Evolutionary conservation across 345 rosid genomes (phyloP).

Genomic region (Gossypium arboreum): DNA sequence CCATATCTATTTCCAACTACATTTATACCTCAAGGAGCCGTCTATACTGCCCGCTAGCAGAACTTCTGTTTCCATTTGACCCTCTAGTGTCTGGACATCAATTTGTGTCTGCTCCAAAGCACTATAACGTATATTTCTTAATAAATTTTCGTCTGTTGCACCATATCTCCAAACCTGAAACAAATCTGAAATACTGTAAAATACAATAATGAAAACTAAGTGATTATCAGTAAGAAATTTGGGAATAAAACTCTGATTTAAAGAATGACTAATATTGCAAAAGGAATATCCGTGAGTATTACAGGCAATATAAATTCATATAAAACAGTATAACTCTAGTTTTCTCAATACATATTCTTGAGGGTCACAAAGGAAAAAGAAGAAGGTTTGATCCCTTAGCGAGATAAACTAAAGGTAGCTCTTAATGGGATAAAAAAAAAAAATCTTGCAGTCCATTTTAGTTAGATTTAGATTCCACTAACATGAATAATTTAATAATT

Average conservation of each 20-base stretch:
- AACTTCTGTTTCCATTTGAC: constrained; percentile 38
- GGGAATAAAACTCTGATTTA: neutral
- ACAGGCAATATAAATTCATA: neutral
- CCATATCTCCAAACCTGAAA: constrained; percentile 62
- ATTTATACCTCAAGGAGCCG: constrained; percentile 59
- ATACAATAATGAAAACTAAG: neutral
- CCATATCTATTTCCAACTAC: constrained; percentile 7
- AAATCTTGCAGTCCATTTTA: neutral
- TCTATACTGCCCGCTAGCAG: constrained; percentile 49
- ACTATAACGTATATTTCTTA: constrained; percentile 32
- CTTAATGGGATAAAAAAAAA: neutral
- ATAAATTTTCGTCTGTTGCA: constrained; percentile 17
- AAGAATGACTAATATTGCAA: neutral
- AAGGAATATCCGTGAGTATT: too few species aligned
- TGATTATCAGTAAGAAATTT: constrained; percentile 12
- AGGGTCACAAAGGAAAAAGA: neutral
- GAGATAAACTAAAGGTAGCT: neutral
- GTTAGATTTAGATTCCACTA: neutral
- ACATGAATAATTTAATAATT: neutral
- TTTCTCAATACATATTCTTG: neutral
- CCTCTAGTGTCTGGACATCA: constrained; percentile 43
- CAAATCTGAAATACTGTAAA: neutral
- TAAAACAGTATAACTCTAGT: neutral
- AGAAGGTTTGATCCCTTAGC: neutral
- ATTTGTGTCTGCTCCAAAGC: constrained; percentile 45